These are phyloP conservation scores for Parsonsia alboflavescens DNA, from an alignment of 257 asterid species.

Conservation along the genomic window DNA sequence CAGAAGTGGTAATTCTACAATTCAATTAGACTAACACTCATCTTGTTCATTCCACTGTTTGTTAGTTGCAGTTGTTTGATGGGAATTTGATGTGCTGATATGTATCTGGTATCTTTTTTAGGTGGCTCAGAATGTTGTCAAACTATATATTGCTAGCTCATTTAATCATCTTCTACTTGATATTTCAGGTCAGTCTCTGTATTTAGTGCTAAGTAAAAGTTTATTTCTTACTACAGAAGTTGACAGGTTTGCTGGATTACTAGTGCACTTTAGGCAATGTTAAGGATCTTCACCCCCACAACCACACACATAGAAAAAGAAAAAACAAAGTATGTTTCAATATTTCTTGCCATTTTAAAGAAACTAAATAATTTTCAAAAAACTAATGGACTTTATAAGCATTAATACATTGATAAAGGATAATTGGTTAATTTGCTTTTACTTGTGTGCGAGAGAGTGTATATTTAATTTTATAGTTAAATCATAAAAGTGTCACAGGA, in stretches of 20 bases:
- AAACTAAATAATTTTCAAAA: too few relatives aligned
- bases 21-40: not conserved
- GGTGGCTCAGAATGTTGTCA: constrained; percentile 72
- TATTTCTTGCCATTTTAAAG: not conserved
- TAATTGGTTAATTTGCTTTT: not conserved
- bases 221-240: not conserved
- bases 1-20: not conserved
- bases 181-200: constrained; percentile 67
- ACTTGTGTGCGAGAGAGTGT: too few relatives aligned
- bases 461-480: too few relatives aligned
- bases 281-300: not conserved
- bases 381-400: not conserved
- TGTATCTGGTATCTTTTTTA: constrained; percentile 24
- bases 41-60: not conserved
- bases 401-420: not conserved
- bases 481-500: not conserved
- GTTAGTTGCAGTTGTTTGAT: constrained; percentile 4
- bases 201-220: not conserved
- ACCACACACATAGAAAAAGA: not conserved
- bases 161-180: constrained; percentile 54
- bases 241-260: not conserved
- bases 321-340: not conserved
- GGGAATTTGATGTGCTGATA: constrained; percentile 17
- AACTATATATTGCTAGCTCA: constrained; percentile 55
- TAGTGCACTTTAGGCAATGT: not conserved